Percentiles rank a stretch among this genome's conserved stretches.
Conservation (phyloP, 495 filamentous ascomycete species). For the Hypoxylon intermedium region DNA sequence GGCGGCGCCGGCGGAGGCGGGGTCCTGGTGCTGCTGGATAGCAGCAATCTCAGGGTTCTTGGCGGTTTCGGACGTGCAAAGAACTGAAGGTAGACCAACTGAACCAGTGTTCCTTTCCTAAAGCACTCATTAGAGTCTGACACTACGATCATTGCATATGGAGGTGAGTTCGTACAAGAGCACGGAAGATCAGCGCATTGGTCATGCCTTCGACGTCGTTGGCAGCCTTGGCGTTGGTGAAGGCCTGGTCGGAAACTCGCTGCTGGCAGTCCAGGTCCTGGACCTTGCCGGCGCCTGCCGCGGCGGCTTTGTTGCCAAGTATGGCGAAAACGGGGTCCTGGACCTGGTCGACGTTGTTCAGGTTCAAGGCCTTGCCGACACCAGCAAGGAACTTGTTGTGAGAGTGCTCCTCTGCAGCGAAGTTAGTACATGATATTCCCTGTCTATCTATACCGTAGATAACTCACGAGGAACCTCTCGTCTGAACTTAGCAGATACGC, state of each 20-base stretch:
- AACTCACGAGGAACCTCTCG: conserved; percentile 61
- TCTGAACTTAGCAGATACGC: conserved; percentile 40
- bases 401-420: conserved; percentile 61
- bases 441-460: not conserved
- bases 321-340: conserved; percentile 68
- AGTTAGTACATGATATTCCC: conserved; percentile 1
- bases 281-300: conserved; percentile 62
- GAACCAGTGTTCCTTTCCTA: conserved; percentile 65
- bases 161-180: conserved; percentile 43
- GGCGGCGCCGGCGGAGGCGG: conserved; percentile 58
- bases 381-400: conserved; percentile 62
- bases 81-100: conserved; percentile 61
- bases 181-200: conserved; percentile 66
- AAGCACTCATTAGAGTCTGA: conserved; percentile 3
- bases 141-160: not conserved
- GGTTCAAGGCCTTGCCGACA: conserved; percentile 53
- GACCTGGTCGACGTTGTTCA: conserved; percentile 68
- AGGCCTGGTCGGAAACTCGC: conserved; percentile 71
- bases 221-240: conserved; percentile 71
- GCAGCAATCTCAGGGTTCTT: conserved; percentile 73
- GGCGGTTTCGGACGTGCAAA: conserved; percentile 63
- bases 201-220: conserved; percentile 63
- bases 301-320: conserved; percentile 67
- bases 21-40: conserved; percentile 71
- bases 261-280: conserved; percentile 69